These are phyloP conservation scores for Ligustrum vulgare DNA, from an alignment of 257 asterid species.

Conservation along the genomic window DNA sequence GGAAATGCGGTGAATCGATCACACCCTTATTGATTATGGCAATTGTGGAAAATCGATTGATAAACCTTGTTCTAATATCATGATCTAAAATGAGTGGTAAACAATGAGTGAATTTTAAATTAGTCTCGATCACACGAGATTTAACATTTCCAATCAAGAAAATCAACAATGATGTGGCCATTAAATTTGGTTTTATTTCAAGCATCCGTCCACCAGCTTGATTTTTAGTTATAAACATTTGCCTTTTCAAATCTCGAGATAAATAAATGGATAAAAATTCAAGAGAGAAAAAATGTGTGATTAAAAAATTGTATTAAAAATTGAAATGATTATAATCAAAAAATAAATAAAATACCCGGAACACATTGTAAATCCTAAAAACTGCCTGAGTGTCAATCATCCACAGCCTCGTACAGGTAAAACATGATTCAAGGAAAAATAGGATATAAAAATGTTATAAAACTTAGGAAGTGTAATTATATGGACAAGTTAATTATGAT, in stretches of 20 bases:
- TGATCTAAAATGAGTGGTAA: constrained; percentile 20
- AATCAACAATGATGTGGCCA: background rate
- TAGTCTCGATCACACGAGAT: constrained; percentile 5
- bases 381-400: constrained; percentile 2
- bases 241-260: no score
- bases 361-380: background rate
- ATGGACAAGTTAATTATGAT: constrained; percentile 30
- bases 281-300: no score
- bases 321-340: no score
- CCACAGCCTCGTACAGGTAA: constrained; percentile 22
- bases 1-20: no score
- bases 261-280: no score
- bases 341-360: no score
- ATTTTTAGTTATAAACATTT: no score
- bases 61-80: constrained; percentile 9
- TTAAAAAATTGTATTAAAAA: no score
- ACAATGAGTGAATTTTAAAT: constrained; percentile 2
- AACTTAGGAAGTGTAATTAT: background rate
- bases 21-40: background rate
- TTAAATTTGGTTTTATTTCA: background rate
- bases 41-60: constrained; percentile 18
- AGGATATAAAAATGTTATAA: constrained; percentile 8
- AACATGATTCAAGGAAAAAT: background rate
- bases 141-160: constrained; percentile 17
- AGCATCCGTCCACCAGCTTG: no score